Base-by-base conservation (phyloP, 441 rosid species). In the Jatropha podagrica region DNA sequence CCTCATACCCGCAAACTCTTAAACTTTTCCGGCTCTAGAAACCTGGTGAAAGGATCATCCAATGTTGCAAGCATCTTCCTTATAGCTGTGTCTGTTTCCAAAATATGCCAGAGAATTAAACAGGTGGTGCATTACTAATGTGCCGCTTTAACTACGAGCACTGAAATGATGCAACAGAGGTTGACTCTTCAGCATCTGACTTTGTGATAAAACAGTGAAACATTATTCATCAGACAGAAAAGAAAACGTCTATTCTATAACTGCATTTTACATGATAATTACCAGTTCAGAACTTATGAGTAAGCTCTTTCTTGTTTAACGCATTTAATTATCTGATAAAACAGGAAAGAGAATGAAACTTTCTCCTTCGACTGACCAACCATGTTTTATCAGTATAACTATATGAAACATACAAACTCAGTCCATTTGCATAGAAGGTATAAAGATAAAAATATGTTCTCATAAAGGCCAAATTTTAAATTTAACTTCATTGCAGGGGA, bases 31-130 rank as follows among this genome's bases (percentile, higher is more conserved):
- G 99, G 98, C 84, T 95, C 99, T 59, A 95, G 81, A 76, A 95
- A 95, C 64, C 99, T 84, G 62, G 99, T 93, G 83, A 95, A 92
- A 77, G 96, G 99, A 85, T 95, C 99, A 80, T 89, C 87, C 75
- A 95, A 70, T 59, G 96, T 86, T 65, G 95, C 99, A 65, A 92
- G 82, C 99, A 95, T 95, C 88, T 91, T 95, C 86, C 79, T 90
- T 74, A 93, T 95, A 75, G 98, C 98, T 54, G n/a, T 76, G 78
- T 95, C 99, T 95, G 89, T 65, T 82, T 67, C 64, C 58, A 84
- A 82, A 81, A 81, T 26, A 80, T 23, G 65, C 51, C 49, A 78
- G 60, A 11, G n/a, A 64, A 52, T 74, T 68, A 63, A 40, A 41
- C 72, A 11, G 48, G 18, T 12, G 14, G 65, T 32, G 18, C 40